Evolutionary conservation across 768 basidiomycete species (phyloP).

Genomic region (Megacollybia marginata): DNA sequence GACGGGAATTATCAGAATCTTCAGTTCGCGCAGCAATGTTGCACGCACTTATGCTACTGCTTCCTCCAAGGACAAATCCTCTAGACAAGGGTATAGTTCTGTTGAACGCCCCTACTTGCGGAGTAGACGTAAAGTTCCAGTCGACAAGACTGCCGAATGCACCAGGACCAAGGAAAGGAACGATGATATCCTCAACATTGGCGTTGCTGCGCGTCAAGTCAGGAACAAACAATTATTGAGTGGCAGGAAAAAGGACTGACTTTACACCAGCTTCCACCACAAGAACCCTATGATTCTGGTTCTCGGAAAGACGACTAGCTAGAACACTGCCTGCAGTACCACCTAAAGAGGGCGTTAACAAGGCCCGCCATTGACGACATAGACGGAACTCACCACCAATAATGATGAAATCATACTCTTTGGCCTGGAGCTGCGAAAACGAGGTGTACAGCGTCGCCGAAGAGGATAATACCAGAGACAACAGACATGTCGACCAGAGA

Average conservation of each 20-base stretch:
- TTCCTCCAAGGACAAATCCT: constrained; percentile 24
- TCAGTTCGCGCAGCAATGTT: too few relatives aligned
- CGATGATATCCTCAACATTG: background rate
- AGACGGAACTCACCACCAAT: background rate
- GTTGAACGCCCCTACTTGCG: constrained; percentile 10
- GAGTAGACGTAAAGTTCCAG: background rate
- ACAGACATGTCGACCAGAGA: background rate
- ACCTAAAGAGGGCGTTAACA: background rate
- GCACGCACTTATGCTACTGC: constrained; percentile 19
- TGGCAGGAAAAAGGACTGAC: background rate
- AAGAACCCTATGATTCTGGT: constrained; percentile 6
- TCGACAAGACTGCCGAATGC: background rate
- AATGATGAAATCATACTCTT: background rate
- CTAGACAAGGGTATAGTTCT: constrained; percentile 16
- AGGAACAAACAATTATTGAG: background rate
- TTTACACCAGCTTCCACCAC: constrained; percentile 7
- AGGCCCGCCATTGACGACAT: background rate
- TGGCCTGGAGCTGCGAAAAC: background rate
- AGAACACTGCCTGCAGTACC: constrained; percentile 11
- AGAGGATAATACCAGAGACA: background rate
- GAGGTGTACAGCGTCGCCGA: background rate
- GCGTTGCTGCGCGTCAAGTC: background rate
- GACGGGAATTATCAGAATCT: too few relatives aligned
- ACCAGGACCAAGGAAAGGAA: background rate
- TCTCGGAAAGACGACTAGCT: constrained; percentile 8